A percentile compares a stretch with the other conserved stretches of the same genome.
phyloP scores from a whole-genome alignment of 306 rosid genomes.

The Morella rubra region DNA sequence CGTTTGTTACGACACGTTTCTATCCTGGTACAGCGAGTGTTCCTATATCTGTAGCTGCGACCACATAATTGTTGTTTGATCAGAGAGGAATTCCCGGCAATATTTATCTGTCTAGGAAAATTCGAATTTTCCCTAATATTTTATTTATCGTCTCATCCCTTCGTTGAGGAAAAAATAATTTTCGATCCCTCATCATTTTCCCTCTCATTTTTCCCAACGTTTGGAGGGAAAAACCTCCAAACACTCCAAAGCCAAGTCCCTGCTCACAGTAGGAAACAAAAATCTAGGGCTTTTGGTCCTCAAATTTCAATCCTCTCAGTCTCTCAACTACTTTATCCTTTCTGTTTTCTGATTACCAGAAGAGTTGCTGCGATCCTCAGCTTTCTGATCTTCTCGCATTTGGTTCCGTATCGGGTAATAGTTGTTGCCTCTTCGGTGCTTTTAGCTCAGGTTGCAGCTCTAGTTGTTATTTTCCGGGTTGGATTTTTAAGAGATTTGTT shows the following conservation, averaged over 20 bases:
- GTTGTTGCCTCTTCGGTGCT: slow-evolving; percentile 11
- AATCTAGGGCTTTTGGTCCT: slow-evolving; percentile 52
- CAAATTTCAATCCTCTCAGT: slow-evolving; percentile 25
- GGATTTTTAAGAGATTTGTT: neutral
- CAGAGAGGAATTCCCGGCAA: neutral
- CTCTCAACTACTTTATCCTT: slow-evolving; percentile 14
- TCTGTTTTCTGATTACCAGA: neutral
- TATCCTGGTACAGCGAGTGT: too few relatives aligned
- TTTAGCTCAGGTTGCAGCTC: slow-evolving; percentile 17
- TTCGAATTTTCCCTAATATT: slow-evolving; percentile 1
- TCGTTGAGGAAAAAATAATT: slow-evolving; percentile 41
- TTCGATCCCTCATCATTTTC: slow-evolving; percentile 62
- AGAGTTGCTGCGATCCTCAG: slow-evolving; percentile 3
- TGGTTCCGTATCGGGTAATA: slow-evolving; percentile 32
- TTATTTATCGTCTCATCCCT: slow-evolving; percentile 35
- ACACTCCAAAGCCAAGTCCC: slow-evolving; percentile 32
- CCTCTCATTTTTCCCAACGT: slow-evolving; percentile 68
- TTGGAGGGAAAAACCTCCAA: slow-evolving; percentile 80
- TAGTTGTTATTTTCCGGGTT: neutral
- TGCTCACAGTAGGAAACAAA: slow-evolving; percentile 33
- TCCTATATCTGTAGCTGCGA: neutral
- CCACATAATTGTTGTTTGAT: too few relatives aligned
- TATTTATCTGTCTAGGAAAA: neutral
- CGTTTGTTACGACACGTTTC: too few relatives aligned
- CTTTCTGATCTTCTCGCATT: slow-evolving; percentile 13